phyloP scores from a whole-genome alignment of 352 stramenopile genomes.

The Pythium oligandrum region DNA sequence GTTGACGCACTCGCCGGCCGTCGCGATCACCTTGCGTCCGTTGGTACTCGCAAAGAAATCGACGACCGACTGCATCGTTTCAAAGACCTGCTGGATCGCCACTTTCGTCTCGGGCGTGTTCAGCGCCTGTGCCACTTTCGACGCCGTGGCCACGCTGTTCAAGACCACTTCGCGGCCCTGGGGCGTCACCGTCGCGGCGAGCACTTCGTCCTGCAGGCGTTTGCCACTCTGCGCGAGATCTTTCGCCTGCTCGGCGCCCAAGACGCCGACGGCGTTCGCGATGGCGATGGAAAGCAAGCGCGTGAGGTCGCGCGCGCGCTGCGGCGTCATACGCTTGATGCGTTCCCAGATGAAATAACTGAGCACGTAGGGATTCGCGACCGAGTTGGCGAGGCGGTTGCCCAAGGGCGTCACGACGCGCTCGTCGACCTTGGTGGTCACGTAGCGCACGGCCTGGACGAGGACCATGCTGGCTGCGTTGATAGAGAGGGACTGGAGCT shows the following conservation, averaged over 20 bases:
- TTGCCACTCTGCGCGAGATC: slow-evolving; percentile 30
- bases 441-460: slow-evolving; percentile 39
- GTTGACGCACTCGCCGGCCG: slow-evolving; percentile 41
- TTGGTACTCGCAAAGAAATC: slow-evolving; percentile 69
- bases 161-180: slow-evolving; percentile 57
- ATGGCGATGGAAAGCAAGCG: slow-evolving; percentile 54
- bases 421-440: slow-evolving; percentile 48
- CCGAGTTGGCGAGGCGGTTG: slow-evolving; percentile 47
- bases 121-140: slow-evolving; percentile 63
- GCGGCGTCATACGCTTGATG: slow-evolving; percentile 68
- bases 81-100: slow-evolving; percentile 53
- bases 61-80: slow-evolving; percentile 61
- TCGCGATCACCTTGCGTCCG: slow-evolving; percentile 52
- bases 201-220: slow-evolving; percentile 46
- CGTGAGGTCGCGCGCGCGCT: slow-evolving; percentile 65
- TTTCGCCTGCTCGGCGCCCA: slow-evolving; percentile 43
- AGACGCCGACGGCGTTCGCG: slow-evolving; percentile 46
- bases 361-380: slow-evolving; percentile 70
- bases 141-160: slow-evolving; percentile 53
- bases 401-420: slow-evolving; percentile 55
- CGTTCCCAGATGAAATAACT: slow-evolving; percentile 70
- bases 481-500: not conserved
- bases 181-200: slow-evolving; percentile 40
- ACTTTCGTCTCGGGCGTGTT: slow-evolving; percentile 68
- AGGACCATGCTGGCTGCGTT: slow-evolving; percentile 18